Conservation (phyloP, 2,329 filamentous ascomycete genomes). For the Aureobasidium sp. region DNA sequence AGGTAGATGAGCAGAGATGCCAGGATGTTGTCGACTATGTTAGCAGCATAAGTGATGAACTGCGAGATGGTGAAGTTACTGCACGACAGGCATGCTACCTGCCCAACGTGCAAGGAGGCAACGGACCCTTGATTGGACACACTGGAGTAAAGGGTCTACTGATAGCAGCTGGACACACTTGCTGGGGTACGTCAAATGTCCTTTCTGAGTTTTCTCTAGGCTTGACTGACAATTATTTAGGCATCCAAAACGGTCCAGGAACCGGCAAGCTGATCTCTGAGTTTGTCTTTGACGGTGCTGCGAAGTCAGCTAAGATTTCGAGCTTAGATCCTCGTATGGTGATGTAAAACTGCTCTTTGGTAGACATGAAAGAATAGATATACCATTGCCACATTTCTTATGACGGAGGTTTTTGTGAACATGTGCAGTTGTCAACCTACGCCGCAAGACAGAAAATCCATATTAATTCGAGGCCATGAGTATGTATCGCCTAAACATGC, state of each 20-base stretch:
- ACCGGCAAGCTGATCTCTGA: constrained; percentile 50
- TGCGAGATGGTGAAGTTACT: constrained; percentile 50
- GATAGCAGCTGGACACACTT: constrained; percentile 86
- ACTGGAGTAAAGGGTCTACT: constrained; percentile 68
- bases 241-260: constrained; percentile 84
- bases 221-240: neutral
- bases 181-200: constrained; percentile 59
- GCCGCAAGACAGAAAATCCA: neutral
- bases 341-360: constrained; percentile 15
- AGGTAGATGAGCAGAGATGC: constrained; percentile 68
- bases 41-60: constrained; percentile 46
- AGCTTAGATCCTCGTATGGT: constrained; percentile 35
- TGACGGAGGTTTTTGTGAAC: neutral
- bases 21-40: constrained; percentile 82
- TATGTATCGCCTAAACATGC: neutral
- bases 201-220: neutral
- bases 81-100: constrained; percentile 88
- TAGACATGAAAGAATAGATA: neutral
- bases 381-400: neutral
- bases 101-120: constrained; percentile 58
- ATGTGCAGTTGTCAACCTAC: neutral
- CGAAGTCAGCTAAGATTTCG: constrained; percentile 36
- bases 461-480: neutral
- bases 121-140: constrained; percentile 71
- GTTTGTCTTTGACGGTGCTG: constrained; percentile 39